Evolutionary conservation across 495 filamentous ascomycete genomes (phyloP).

Genomic region (Thermothielavioides terrestris): DNA sequence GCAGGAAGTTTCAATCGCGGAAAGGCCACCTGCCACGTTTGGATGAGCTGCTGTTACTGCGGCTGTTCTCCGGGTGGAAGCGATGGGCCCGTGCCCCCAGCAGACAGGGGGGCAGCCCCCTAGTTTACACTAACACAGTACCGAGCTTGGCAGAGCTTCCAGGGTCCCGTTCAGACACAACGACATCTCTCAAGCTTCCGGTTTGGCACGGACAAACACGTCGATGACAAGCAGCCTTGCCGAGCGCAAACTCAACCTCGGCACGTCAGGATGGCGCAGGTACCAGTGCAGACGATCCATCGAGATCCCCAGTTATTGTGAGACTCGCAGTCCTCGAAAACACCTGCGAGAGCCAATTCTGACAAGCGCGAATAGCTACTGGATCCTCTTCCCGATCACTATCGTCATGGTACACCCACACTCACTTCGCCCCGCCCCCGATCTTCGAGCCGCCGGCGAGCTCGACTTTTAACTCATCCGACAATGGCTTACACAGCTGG

Average conservation of each 20-base stretch:
- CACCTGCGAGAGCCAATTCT: neutral
- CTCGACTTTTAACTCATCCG: neutral
- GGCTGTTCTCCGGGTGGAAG: too few relatives aligned
- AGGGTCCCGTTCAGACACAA: slow-evolving; percentile 1
- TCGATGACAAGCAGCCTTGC: neutral
- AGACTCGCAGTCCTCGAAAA: neutral
- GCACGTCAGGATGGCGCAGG: slow-evolving; percentile 63
- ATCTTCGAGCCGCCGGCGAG: too few relatives aligned
- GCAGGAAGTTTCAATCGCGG: neutral
- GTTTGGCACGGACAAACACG: neutral
- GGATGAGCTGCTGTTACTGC: neutral
- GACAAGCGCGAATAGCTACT: slow-evolving; percentile 62
- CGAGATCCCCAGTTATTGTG: slow-evolving; percentile 98
- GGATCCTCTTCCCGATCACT: slow-evolving; percentile 96
- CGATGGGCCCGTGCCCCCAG: slow-evolving; percentile 6
- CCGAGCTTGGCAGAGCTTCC: slow-evolving; percentile 8
- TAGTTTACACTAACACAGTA: too few relatives aligned
- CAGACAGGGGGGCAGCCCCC: neutral
- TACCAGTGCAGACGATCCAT: slow-evolving; percentile 88
- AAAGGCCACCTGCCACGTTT: slow-evolving; percentile 21
- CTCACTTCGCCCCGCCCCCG: neutral
- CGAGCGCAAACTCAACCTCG: neutral
- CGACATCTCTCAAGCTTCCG: slow-evolving; percentile 3
- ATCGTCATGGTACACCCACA: slow-evolving; percentile 78
- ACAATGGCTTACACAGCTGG: slow-evolving; percentile 34